Percentiles rank a stretch among this genome's conserved stretches.
phyloP scores from a whole-genome alignment of 108 stramenopile species.

The Nitzschia palea region DNA sequence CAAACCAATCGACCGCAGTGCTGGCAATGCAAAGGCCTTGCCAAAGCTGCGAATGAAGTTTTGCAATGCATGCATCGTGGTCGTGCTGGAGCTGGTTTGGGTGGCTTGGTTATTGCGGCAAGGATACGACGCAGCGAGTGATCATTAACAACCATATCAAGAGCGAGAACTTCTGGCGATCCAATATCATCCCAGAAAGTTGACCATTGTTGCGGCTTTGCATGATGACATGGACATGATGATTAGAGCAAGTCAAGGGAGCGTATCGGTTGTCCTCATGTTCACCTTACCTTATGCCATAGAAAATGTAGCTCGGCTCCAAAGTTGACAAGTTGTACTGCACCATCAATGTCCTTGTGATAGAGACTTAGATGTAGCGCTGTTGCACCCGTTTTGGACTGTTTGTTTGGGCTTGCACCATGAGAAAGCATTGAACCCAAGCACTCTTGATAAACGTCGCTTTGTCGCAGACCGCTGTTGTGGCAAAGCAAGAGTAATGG shows the following conservation, averaged over 20 bases:
- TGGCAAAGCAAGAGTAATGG: constrained; percentile 83
- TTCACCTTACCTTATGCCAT: constrained; percentile 67
- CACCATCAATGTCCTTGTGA: constrained; percentile 72
- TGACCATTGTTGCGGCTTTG: constrained; percentile 68
- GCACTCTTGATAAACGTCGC: constrained; percentile 65
- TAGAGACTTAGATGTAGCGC: constrained; percentile 80
- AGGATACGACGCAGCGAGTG: constrained; percentile 58
- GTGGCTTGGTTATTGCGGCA: constrained; percentile 55
- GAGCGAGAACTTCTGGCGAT: constrained; percentile 54
- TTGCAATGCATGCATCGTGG: constrained; percentile 87
- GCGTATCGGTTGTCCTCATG: neutral
- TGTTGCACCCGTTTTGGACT: constrained; percentile 79
- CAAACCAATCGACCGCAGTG: constrained; percentile 82
- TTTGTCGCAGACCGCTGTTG: constrained; percentile 59
- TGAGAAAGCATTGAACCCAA: constrained; percentile 64
- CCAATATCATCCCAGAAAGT: constrained; percentile 80
- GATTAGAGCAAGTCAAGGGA: neutral
- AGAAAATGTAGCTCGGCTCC: constrained; percentile 74
- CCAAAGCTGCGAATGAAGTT: constrained; percentile 43
- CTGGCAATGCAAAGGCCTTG: constrained; percentile 60
- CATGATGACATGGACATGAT: constrained; percentile 1
- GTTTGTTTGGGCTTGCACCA: constrained; percentile 74
- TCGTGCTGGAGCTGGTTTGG: constrained; percentile 56
- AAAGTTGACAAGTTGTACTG: constrained; percentile 59
- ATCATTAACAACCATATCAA: constrained; percentile 80